These are phyloP conservation scores for Ailanthus altissimus DNA, from an alignment of 345 rosid genomes.

Conservation along the genomic window DNA sequence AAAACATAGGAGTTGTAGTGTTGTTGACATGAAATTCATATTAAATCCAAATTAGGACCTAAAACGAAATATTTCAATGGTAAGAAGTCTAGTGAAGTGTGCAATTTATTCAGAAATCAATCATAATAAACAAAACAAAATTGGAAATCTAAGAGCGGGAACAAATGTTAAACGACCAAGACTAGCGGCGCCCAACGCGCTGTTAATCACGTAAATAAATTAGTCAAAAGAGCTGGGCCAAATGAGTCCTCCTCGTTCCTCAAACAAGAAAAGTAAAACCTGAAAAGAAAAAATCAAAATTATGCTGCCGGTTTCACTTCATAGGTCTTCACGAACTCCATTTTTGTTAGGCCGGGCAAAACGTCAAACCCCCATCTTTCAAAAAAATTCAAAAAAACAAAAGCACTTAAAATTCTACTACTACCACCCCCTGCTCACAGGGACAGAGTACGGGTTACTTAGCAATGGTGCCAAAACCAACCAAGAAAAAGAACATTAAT, in stretches of 20 bases:
- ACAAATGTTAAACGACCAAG: conserved; percentile 13
- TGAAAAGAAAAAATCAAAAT: not conserved
- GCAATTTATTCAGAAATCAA: not conserved
- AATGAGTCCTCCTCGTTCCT: not conserved
- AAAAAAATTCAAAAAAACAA: not conserved
- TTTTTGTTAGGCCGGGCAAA: conserved; percentile 32
- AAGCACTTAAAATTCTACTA: too few species aligned
- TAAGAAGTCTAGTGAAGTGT: not conserved
- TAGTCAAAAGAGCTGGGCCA: conserved; percentile 33
- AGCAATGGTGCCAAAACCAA: not conserved
- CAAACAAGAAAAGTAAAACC: conserved; percentile 9
- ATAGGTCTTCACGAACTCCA: conserved; percentile 30
- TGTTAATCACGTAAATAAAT: conserved; percentile 18
- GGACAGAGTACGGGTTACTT: not conserved
- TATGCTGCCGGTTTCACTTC: conserved; percentile 33
- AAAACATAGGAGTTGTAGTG: too few species aligned
- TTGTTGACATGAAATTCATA: too few species aligned
- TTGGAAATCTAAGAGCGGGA: conserved; percentile 15
- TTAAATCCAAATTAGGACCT: too few species aligned
- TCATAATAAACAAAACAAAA: not conserved
- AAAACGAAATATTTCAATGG: too few species aligned
- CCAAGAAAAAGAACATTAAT: not conserved
- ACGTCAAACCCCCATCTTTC: too few species aligned
- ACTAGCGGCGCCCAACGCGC: conserved; percentile 27
- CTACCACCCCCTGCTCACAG: too few species aligned